Percentiles rank a stretch among this genome's conserved stretches.
Conservation (phyloP, 139 green algal species). For the Coccomyxa sp. region DNA sequence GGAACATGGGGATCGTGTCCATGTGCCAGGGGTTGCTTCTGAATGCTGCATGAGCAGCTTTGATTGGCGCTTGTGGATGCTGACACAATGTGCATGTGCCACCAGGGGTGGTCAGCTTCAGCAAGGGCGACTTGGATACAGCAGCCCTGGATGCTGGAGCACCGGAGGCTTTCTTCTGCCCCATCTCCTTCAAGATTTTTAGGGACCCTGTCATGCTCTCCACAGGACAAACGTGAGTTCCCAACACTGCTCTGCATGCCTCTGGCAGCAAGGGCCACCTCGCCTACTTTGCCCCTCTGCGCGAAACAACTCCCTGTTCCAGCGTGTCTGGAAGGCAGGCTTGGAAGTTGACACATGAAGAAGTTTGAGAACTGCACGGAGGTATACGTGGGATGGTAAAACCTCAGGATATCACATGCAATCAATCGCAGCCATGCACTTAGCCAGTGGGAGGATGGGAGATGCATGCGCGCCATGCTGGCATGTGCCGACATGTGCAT, state of each 20-base stretch:
- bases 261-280: neutral
- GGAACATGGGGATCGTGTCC: neutral
- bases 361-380: too few species aligned
- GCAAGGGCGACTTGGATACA: constrained; percentile 30
- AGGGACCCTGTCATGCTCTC: constrained; percentile 51
- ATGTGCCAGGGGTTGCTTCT: neutral
- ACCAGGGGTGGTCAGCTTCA: constrained; percentile 3
- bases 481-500: neutral
- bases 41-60: too few species aligned
- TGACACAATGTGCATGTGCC: too few species aligned
- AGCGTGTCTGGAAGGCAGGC: neutral
- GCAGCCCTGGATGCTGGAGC: constrained; percentile 32
- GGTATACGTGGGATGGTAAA: too few species aligned
- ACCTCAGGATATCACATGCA: neutral
- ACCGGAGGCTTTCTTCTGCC: constrained; percentile 47
- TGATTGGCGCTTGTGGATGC: neutral
- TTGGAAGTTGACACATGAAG: neutral
- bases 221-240: constrained; percentile 40
- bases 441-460: neutral
- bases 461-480: neutral
- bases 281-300: neutral
- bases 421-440: neutral
- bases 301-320: neutral
- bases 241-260: neutral
- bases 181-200: constrained; percentile 29